Conservation (phyloP, 176 grass and related monocot genomes). For the Tillandsia fasciculata region DNA sequence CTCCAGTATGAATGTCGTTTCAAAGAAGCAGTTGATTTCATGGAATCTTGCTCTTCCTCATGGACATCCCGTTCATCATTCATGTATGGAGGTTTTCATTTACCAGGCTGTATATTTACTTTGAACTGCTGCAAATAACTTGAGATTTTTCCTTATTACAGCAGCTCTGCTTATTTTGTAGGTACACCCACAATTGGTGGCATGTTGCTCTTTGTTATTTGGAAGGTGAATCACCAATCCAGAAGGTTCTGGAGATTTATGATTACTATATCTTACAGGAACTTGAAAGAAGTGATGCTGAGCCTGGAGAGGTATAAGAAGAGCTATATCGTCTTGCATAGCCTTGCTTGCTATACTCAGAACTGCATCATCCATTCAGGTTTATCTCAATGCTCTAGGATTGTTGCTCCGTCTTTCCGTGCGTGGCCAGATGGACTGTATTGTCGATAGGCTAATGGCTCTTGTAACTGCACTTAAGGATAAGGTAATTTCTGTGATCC, state of each 20-base stretch:
- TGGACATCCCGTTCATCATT: constrained; percentile 50
- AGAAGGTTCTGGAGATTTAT: constrained; percentile 56
- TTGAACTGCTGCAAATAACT: not conserved
- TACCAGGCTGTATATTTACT: not conserved
- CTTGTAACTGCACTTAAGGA: constrained; percentile 39
- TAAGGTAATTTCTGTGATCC: constrained; percentile 18
- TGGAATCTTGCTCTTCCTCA: constrained; percentile 55
- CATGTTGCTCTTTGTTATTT: constrained; percentile 74
- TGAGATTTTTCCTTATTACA: constrained; percentile 1
- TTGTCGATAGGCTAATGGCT: constrained; percentile 32
- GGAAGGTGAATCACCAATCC: constrained; percentile 50
- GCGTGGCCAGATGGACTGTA: constrained; percentile 25
- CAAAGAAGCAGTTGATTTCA: constrained; percentile 64
- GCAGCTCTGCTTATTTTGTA: constrained; percentile 6
- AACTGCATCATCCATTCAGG: constrained; percentile 48
- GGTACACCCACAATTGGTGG: constrained; percentile 76
- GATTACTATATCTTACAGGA: constrained; percentile 58
- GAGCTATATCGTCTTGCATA: constrained; percentile 4
- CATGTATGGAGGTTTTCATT: constrained; percentile 34
- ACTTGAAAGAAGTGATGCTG: constrained; percentile 45
- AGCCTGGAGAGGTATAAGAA: constrained; percentile 46
- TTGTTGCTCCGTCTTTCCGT: constrained; percentile 52
- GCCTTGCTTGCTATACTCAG: constrained; percentile 18
- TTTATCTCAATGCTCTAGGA: constrained; percentile 68
- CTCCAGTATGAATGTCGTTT: constrained; percentile 62